Base-by-base conservation (phyloP, 495 filamentous ascomycete genomes). In the Lepraria neglecta region DNA sequence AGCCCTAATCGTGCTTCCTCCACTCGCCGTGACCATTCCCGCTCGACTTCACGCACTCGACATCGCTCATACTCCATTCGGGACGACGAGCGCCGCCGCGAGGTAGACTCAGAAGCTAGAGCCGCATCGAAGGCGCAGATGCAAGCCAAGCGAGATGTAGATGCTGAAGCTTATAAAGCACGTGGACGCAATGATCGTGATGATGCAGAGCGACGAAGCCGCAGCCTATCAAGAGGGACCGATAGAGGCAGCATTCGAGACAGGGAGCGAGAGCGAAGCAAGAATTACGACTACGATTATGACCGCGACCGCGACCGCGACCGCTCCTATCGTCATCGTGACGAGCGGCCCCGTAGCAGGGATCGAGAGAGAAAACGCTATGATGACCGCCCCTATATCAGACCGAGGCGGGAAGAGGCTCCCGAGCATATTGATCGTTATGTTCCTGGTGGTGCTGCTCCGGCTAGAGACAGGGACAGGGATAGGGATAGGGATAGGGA, bases 401-500 rank as follows among this genome's bases (percentile, higher is more conserved):
- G 56, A 44, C 31, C 59, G 28, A 62, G 62, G 24, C 55, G 58
- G 21, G 61, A 66, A 19, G 59, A 62, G 43, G 55, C 62, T n/a
- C 59, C 65, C 14, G 59, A 63, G 42, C 55, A 80, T 47, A 81
- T 80, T 56, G 78, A 81, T 68, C 78, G 78, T 17, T 80, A 80
- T 62, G 74, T 81, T 0, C 78, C 78, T 35, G 58, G 65, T 11
- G 53, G 63, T 10, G 31, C 58, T n/a, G 43, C 44, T 46, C 50
- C 63, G 15, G 33, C 30, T 30, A 54, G 62, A 19, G 60, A 63
- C 0, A 64, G 47, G 56, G 56, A 69, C 21, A 63, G 66, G 30
- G 65, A 67, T 42, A 57, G 60, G 31, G 43, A 56, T 30, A 61
- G 62, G 15, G 69, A 68, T 6, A 43, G 60, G 21, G 69, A 66